These are phyloP conservation scores for Pyrenophora seminiperda DNA, from an alignment of 2,329 filamentous ascomycete species.

Conservation along the genomic window DNA sequence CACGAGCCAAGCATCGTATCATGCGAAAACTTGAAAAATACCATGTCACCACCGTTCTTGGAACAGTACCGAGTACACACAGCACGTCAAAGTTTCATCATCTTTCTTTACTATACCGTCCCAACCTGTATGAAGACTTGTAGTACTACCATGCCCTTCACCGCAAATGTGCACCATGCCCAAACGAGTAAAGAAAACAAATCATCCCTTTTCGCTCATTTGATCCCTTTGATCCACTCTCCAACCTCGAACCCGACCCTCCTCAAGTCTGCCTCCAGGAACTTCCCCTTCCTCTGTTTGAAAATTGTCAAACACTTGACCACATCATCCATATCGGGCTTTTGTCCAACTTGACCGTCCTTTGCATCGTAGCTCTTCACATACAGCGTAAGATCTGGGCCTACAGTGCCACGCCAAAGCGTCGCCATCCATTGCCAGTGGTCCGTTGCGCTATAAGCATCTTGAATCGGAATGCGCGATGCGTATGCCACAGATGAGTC, in stretches of 20 bases:
- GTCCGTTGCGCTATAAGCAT: conserved; percentile 79
- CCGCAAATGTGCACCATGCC: neutral
- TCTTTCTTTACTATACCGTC: neutral
- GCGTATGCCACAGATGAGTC: conserved; percentile 78
- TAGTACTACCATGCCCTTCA: neutral
- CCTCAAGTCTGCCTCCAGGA: conserved; percentile 63
- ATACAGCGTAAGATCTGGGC: conserved; percentile 79
- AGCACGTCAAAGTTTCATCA: conserved; percentile 2
- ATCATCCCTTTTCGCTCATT: neutral
- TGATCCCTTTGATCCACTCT: conserved; percentile 68
- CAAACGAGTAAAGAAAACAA: neutral
- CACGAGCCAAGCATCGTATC: neutral
- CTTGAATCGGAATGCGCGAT: conserved; percentile 72
- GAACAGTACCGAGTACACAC: too few relatives aligned
- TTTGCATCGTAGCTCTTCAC: conserved; percentile 51
- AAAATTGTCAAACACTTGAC: conserved; percentile 49
- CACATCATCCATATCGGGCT: conserved; percentile 50
- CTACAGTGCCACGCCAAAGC: conserved; percentile 84
- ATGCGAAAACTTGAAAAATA: too few relatives aligned
- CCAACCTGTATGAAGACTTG: neutral
- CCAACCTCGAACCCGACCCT: conserved; percentile 85
- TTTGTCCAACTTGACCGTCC: conserved; percentile 37
- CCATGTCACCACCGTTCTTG: neutral
- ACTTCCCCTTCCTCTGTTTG: conserved; percentile 38
- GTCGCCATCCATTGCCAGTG: conserved; percentile 99